Evolutionary conservation across 2,329 filamentous ascomycete genomes (phyloP).

Genomic region (Nectriaceae sp.): DNA sequence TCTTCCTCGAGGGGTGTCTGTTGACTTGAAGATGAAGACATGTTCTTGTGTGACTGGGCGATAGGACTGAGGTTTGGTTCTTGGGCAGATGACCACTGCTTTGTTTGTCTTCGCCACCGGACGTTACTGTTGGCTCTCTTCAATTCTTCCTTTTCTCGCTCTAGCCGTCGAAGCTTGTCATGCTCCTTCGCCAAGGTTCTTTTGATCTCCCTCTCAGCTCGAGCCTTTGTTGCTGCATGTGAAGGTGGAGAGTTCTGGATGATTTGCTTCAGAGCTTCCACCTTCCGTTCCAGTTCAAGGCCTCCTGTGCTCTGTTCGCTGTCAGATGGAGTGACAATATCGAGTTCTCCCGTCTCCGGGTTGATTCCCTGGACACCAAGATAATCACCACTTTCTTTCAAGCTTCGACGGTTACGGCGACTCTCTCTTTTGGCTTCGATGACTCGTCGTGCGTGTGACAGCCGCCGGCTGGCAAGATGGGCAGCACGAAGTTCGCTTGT

Average conservation of each 20-base stretch:
- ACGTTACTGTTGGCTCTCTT: conserved; percentile 33
- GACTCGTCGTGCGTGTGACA: conserved; percentile 4
- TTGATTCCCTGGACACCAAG: conserved; percentile 61
- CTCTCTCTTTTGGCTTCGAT: conserved; percentile 35
- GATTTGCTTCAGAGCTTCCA: conserved; percentile 34
- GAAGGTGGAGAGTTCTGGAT: conserved; percentile 37
- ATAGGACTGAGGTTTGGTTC: conserved; percentile 54
- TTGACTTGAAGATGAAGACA: conserved; percentile 6
- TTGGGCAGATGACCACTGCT: conserved; percentile 54
- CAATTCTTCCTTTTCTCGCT: conserved; percentile 42
- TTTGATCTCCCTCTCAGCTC: conserved; percentile 48
- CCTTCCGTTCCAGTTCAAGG: conserved; percentile 32
- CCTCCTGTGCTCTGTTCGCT: conserved; percentile 44
- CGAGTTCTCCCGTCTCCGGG: conserved; percentile 55
- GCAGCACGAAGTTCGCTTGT: background rate
- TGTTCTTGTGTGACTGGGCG: conserved; percentile 40
- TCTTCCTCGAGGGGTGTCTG: conserved; percentile 2
- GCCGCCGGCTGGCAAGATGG: conserved; percentile 3
- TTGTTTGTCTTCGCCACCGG: conserved; percentile 46
- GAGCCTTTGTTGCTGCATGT: conserved; percentile 43
- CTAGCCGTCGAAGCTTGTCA: conserved; percentile 46
- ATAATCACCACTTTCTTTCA: conserved; percentile 59
- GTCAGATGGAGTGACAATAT: conserved; percentile 51
- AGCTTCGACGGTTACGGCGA: conserved; percentile 41
- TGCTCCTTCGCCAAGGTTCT: conserved; percentile 31